Percentiles rank a stretch among this genome's conserved stretches.
phyloP scores from a whole-genome alignment of 441 rosid genomes.

The Viola pubescens region DNA sequence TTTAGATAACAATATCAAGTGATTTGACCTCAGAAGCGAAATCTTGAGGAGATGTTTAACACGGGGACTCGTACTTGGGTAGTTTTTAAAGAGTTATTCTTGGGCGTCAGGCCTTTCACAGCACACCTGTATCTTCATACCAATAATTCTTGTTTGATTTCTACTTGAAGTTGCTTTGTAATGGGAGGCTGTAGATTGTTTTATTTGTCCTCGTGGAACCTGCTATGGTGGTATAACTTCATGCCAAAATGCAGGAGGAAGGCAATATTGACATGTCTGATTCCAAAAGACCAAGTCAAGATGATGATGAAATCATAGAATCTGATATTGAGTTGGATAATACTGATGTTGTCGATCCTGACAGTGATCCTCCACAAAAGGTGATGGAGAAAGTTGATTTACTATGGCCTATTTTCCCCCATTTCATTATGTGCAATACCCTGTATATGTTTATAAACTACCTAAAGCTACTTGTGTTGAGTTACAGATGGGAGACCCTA shows the following conservation, averaged over 20 bases:
- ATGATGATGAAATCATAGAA: slow-evolving; percentile 65
- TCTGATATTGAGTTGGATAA: slow-evolving; percentile 87
- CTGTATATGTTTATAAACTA: slow-evolving; percentile 3
- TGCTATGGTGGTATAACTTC: background rate
- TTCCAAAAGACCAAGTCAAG: slow-evolving; percentile 28
- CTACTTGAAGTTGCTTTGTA: background rate
- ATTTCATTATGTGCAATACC: slow-evolving; percentile 19
- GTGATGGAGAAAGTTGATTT: slow-evolving; percentile 30
- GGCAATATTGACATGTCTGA: slow-evolving; percentile 32
- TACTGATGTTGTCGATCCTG: slow-evolving; percentile 63
- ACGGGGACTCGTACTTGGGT: background rate
- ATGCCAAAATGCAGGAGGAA: slow-evolving; percentile 27
- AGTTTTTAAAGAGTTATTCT: background rate
- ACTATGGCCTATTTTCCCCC: background rate
- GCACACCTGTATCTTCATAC: background rate
- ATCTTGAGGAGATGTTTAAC: background rate
- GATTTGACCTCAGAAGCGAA: too few relatives aligned
- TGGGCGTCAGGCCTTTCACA: background rate
- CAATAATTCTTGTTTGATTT: too few relatives aligned
- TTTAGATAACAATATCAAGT: too few relatives aligned
- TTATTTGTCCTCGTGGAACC: slow-evolving; percentile 3
- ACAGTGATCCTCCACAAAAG: slow-evolving; percentile 83
- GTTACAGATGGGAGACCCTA: slow-evolving; percentile 69
- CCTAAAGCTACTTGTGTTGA: slow-evolving; percentile 1
- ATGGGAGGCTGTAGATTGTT: background rate